Evolutionary conservation across 306 rosid genomes (phyloP), one percentile per base, ranked within the genome.

Genomic region (Myrica gale): DNA sequence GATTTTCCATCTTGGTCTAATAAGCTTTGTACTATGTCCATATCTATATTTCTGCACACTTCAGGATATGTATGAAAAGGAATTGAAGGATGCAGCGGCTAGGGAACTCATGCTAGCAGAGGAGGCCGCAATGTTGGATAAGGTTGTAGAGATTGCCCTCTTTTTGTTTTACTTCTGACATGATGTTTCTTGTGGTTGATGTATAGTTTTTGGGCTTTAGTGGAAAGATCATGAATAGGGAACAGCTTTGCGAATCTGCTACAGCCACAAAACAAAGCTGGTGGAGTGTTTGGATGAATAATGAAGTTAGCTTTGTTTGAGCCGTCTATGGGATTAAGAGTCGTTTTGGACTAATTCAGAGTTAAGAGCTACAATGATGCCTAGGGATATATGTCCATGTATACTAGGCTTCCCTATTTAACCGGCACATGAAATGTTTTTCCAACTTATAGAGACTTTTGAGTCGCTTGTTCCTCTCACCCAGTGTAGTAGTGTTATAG

Each of bases 51-150:
- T 68, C 74, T 76, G 46, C 67, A 45, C 47, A 50, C 71, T 47
- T 52, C 51, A 95, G 97, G 97, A 92, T 72, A 92, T 85, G 82
- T 84, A 88, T 83, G 97, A 95, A 78, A 90, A 83, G 72, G 84
- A 85, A 77, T 85, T 92, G 86, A 95, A 90, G 88, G 99, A 95
- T 79, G 97, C 99, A 71, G 95, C 86, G 19, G 95, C 86, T 54
- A 89, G 85, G 84, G 99, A 92, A 83, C 88, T 90, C 63, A 95
- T 87, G 97, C 97, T 61, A 68, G 99, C 99, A 71, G 97, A 95
- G 89, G 96, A 90, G 86, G 86, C 84, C 52, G 97, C 99, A 61
- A 88, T 95, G 86, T 73, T 95, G 79, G 97, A 95, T 79, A 92
- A 88, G 97, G 99, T 95, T 77, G 58, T 32, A 68, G 15, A 51